Evolutionary conservation across 805 yeast species (phyloP), one percentile per base, ranked within the genome.

Genomic region (Saccharomycopsis babjevae): DNA sequence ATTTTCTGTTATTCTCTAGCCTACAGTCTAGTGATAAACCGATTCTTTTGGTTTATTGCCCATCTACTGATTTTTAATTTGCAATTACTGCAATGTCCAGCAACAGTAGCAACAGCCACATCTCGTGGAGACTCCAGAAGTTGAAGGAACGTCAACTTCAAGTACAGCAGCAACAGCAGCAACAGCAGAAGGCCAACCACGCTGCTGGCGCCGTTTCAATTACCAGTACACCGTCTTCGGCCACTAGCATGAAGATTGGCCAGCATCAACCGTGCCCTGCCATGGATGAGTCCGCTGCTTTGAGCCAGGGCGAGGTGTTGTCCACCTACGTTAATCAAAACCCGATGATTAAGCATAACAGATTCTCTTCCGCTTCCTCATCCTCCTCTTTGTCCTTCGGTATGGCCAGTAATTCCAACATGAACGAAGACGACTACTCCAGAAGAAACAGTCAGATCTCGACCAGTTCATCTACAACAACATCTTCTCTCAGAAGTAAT

Each of bases 71-170:
- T n/a, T n/a, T n/a, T n/a, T n/a, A n/a, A n/a, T n/a, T n/a, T n/a
- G n/a, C n/a, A n/a, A n/a, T n/a, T n/a, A n/a, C n/a, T n/a, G 25
- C 30, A 46, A 20, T 22, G 28, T 22, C 32, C 16, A 46, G 5
- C 32, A 42, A 46, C 36, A 59, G 39, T 28, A 46, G 5, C 32
- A 28, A 46, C 36, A 59, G 39, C 18, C 40, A 54, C 57, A 40
- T 54, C 16, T 59, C 61, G 16, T 59, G 61, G 61, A 59, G 61
- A 59, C 38, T 59, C 5, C 61, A 59, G 40, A 59, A 59, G 52
- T 54, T 59, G 36, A 59, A 59, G 50, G 50, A 59, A 43, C 61
- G 61, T 28, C 61, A 59, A 22, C 54, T 54, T 30, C 30, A 50
- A 18, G n/a, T 59, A 15, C 52, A 46, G 16, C 52, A 7, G 6